Evolutionary conservation across 768 basidiomycete genomes (phyloP).

Genomic region (Lyophyllum semitale): DNA sequence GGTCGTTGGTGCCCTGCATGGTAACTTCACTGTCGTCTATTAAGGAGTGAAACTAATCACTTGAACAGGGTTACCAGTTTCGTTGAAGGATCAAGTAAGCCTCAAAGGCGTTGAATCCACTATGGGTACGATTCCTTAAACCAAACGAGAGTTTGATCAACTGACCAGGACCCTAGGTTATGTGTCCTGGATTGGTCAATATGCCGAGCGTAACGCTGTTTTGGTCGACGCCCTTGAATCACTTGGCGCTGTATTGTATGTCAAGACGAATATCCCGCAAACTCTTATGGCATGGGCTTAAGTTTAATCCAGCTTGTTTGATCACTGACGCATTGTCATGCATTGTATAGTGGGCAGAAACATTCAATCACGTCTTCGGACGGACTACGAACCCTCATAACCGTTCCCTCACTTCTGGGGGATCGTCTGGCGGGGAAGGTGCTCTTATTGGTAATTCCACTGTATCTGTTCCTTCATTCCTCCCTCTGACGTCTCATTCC

Average conservation of each 20-base stretch:
- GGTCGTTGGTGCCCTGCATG: conserved; percentile 72
- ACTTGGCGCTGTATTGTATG: conserved; percentile 70
- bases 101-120: conserved; percentile 71
- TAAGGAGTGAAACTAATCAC: background rate
- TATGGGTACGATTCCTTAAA: conserved; percentile 45
- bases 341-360: conserved; percentile 67
- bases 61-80: conserved; percentile 55
- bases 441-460: conserved; percentile 58
- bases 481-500: background rate
- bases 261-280: conserved; percentile 78
- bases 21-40: conserved; percentile 26
- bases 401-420: conserved; percentile 69
- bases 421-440: conserved; percentile 87
- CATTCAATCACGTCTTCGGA: conserved; percentile 78
- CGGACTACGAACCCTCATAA: conserved; percentile 79
- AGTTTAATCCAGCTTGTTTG: background rate
- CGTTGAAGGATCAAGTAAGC: conserved; percentile 73
- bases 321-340: background rate
- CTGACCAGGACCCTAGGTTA: conserved; percentile 48
- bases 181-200: conserved; percentile 68
- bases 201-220: conserved; percentile 58
- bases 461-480: background rate
- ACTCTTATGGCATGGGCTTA: conserved; percentile 59
- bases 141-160: background rate
- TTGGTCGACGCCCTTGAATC: conserved; percentile 68